Evolutionary conservation across 164 flowering plant species (phyloP), one percentile per base, ranked within the genome.

Genomic region (Tetrastigma voinierianum): DNA sequence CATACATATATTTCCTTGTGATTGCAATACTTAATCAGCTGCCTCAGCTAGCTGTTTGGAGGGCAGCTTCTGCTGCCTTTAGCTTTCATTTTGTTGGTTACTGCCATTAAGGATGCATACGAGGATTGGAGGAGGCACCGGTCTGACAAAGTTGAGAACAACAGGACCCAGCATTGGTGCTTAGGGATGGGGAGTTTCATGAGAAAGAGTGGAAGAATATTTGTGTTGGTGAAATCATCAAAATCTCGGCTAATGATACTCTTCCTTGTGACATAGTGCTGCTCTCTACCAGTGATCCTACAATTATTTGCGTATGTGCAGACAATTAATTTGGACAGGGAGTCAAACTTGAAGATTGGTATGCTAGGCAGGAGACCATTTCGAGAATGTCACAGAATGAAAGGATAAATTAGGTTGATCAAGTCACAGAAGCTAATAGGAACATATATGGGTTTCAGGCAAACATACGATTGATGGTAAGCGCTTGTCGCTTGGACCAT

Each of bases 391-490:
- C 86, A 4, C 90, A 85, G 62, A 80, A 78, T 65, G 90, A 81
- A 51, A 79, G 59, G 67, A 75, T 90, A 53, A 65, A 57, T n/a
- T 69, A 95, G 96, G 64, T 17, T 87, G 70, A 96, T 96, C 59
- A 88, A 86, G 69, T 96, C 95, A 66, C 98, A 96, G 76, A 84
- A 78, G 25, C 99, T 15, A 96, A 92, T 69, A 82, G 99, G 70
- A 96, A 96, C 65, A 90, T 96, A 51, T 96, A 96, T 74, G 99
- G 99, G 7, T 93, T 96, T 75, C 91, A 82, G 51, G 99, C 84
- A 11, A 84, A 82, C 66, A 89, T 96, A 96, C 90, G 48, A 64
- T 92, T 71, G 97, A 88, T 66, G 96, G 90, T 65, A 96, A 86
- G 61, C 60, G 84, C 58, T 66, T 96, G 46, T 96, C 99, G 0